Evolutionary conservation across 148 eudicot species (phyloP), one percentile per base, ranked within the genome.

Genomic region (Rhododendron simsii): DNA sequence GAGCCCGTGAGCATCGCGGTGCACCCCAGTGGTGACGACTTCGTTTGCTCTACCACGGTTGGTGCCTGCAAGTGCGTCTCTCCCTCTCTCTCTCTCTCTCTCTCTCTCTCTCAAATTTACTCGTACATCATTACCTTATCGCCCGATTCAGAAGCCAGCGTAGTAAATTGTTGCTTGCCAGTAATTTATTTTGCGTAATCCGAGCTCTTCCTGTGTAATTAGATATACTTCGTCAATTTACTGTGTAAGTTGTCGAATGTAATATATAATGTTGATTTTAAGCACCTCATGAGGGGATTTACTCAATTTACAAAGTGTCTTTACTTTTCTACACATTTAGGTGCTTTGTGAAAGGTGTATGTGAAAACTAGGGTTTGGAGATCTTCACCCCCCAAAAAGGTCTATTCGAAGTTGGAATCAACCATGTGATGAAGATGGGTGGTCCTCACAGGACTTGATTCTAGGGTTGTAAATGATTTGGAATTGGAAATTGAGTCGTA

Each of bases 21-120:
- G 85, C 98, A 95, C 88, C 99, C 98, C 0, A 95, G 92, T 89
- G 95, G 96, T 10, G 99, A 96, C 61, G 92, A 94, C n/a, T 82
- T 96, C 33, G 94, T 96, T 86, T 96, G 98, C 86, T 88, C 96
- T 67, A 94, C 95, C 74, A 86, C 94, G 53, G 83, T 92, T 37
- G 99, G 96, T 61, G 91, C 90, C 81, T 95, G 96, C 99, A 90
- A 89, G 99, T 96, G 69, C 82, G 89, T 71, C 3, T 50, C 80
- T 51, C 30, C 55, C 33, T 13, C 30, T 20, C 37, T 51, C 26
- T 80, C 15, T 53, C n/a, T 13, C 18, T 44, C 33, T 6, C 28
- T 5, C 20, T 28, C n/a, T 51, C 16, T 30, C n/a, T 12, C 18
- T 30, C n/a, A 12, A 81, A 18, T 33, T 57, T 26, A 15, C 47